phyloP scores from a whole-genome alignment of 768 basidiomycete species.

The Termitomyces titanicus region DNA sequence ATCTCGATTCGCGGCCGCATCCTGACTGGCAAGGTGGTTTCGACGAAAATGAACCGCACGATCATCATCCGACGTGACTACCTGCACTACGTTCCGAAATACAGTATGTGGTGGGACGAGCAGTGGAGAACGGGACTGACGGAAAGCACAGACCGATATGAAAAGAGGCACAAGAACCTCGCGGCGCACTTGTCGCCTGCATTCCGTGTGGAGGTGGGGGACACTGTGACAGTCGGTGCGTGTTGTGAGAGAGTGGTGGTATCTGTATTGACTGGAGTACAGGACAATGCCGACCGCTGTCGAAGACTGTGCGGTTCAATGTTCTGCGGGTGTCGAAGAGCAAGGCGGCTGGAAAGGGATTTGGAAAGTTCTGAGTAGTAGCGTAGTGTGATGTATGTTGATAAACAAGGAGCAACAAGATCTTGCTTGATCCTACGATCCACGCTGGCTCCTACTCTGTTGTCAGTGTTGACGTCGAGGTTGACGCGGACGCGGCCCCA shows the following conservation, averaged over 20 bases:
- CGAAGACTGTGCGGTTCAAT: constrained; percentile 99
- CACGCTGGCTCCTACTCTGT: constrained; percentile 81
- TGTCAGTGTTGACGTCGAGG: constrained; percentile 72
- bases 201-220: constrained; percentile 96
- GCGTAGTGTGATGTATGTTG: not conserved
- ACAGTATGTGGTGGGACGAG: constrained; percentile 64
- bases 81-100: constrained; percentile 97
- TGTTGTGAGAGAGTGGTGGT: constrained; percentile 14
- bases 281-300: constrained; percentile 99
- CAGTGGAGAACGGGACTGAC: not conserved
- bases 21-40: constrained; percentile 94
- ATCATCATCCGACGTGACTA: constrained; percentile 95
- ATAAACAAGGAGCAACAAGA: constrained; percentile 20
- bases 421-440: not conserved
- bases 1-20: constrained; percentile 99
- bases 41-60: constrained; percentile 99
- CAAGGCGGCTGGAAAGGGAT: constrained; percentile 88
- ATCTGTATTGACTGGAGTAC: constrained; percentile 6
- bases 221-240: constrained; percentile 92
- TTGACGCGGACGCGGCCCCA: constrained; percentile 70
- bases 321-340: constrained; percentile 92
- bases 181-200: constrained; percentile 96
- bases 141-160: constrained; percentile 80
- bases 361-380: constrained; percentile 79
- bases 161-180: constrained; percentile 98